Base-by-base conservation (phyloP, 1,139 yeast genomes). In the Candida tunisiensis region DNA sequence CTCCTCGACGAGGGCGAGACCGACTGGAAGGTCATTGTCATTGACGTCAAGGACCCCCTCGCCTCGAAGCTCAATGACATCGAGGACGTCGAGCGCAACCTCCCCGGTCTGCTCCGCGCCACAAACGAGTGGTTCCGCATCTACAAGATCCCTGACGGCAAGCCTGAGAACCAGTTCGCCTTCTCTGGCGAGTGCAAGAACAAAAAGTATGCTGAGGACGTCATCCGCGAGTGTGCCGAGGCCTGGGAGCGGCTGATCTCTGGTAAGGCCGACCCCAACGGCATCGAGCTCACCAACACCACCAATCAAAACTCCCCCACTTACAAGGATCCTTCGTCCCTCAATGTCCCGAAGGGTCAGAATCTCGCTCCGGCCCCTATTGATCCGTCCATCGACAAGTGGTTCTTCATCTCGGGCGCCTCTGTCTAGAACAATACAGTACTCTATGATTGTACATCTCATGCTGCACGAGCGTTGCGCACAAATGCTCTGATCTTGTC, bases 361-460 rank as follows among this genome's bases (percentile, higher is more conserved):
- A 69, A 77, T 38, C 57, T 62, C 41, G 65, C 83, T 36, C 85
- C 91, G 49, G 95, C 93, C 39, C 92, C 94, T 57, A 80, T 88
- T 55, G 98, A 88, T 65, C 73, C 80, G 59, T 82, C 95, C 32
- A 63, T 88, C 53, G 96, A 88, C 70, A 88, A 88, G 66, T 88
- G 98, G 98, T 88, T 88, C 70, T 88, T 73, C 71, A 88, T 88
- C 55, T 80, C 96, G 39, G 95, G 95, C 59, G 77, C 62, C 33
- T 60, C 71, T 36, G 72, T 72, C 44, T 69, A 57, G 51, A 13
- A n/a, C n/a, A n/a, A n/a, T n/a, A n/a, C n/a, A n/a, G n/a, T n/a
- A n/a, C n/a, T n/a, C n/a, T n/a, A n/a, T n/a, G n/a, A n/a, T n/a
- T n/a, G n/a, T n/a, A n/a, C n/a, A n/a, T n/a, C n/a, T n/a, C n/a